Evolutionary conservation across 2,329 filamentous ascomycete species (phyloP).

Genomic region (Cytospora piceae): DNA sequence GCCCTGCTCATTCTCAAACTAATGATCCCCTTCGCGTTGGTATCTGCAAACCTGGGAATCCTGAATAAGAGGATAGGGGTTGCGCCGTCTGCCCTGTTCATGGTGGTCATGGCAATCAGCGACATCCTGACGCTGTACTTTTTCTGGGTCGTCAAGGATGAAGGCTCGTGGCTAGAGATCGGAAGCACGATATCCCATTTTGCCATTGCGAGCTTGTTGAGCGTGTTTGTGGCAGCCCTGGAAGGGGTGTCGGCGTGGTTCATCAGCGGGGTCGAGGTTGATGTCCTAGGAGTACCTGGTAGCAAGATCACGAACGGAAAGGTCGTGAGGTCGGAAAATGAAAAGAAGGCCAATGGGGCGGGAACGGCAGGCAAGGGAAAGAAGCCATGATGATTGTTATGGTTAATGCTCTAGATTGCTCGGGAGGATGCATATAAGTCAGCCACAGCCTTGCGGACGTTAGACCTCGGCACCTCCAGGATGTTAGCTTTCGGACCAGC

Average conservation of each 20-base stretch:
- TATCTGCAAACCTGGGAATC: constrained; percentile 93
- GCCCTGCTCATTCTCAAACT: constrained; percentile 87
- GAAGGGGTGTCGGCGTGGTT: constrained; percentile 86
- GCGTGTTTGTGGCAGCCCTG: constrained; percentile 86
- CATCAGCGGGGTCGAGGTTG: constrained; percentile 77
- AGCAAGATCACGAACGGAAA: constrained; percentile 9
- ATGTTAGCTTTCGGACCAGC: too few species aligned
- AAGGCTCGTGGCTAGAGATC: constrained; percentile 97
- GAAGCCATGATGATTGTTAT: constrained; percentile 15
- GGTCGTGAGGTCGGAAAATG: not conserved
- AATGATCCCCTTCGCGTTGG: constrained; percentile 88
- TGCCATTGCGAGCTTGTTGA: constrained; percentile 84
- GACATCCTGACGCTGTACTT: constrained; percentile 94
- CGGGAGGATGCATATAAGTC: not conserved
- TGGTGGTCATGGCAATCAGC: constrained; percentile 88
- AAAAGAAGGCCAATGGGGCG: constrained; percentile 6
- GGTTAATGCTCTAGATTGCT: not conserved
- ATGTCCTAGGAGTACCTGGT: constrained; percentile 29
- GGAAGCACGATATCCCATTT: constrained; percentile 97
- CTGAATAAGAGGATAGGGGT: constrained; percentile 84
- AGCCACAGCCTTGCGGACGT: too few species aligned
- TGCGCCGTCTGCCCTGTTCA: constrained; percentile 87
- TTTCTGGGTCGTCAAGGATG: constrained; percentile 96
- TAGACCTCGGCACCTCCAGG: too few species aligned
- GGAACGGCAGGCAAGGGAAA: not conserved